phyloP scores from a whole-genome alignment of 1,284 basidiomycete species.

The Ustilago curta region DNA sequence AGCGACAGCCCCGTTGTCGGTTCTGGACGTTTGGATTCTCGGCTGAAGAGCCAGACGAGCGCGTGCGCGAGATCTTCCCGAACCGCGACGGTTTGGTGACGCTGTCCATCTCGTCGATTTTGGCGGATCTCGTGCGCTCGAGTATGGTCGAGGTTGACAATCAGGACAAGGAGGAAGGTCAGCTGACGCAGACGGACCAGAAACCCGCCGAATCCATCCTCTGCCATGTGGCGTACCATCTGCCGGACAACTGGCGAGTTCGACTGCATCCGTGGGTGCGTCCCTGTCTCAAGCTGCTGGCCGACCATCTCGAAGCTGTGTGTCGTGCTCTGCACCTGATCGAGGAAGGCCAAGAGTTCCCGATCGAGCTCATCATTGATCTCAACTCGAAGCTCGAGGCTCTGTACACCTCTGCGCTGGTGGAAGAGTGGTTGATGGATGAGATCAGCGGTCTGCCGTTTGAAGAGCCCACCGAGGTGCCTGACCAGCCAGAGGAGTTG shows the following conservation, averaged over 20 bases:
- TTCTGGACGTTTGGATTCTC: constrained; percentile 44
- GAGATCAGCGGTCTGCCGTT: constrained; percentile 26
- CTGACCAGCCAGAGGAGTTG: constrained; percentile 27
- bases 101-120: constrained; percentile 35
- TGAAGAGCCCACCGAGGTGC: constrained; percentile 40
- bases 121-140: constrained; percentile 30
- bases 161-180: constrained; percentile 29
- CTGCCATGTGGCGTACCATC: constrained; percentile 18
- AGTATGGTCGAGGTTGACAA: constrained; percentile 13
- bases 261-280: constrained; percentile 44
- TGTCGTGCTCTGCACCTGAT: constrained; percentile 34
- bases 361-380: constrained; percentile 37
- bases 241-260: constrained; percentile 25
- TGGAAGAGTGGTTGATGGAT: constrained; percentile 27
- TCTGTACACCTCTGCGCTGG: constrained; percentile 15
- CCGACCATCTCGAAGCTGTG: constrained; percentile 31
- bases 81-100: constrained; percentile 31
- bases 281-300: constrained; percentile 30
- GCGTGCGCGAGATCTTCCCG: constrained; percentile 36
- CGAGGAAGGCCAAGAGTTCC: constrained; percentile 20
- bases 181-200: constrained; percentile 32
- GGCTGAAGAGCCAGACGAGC: constrained; percentile 33
- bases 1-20: constrained; percentile 28
- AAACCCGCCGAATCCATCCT: constrained; percentile 16
- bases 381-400: constrained; percentile 32